These are phyloP conservation scores for Elongisporangium prolatum DNA, from an alignment of 352 stramenopile genomes.

Conservation along the genomic window DNA sequence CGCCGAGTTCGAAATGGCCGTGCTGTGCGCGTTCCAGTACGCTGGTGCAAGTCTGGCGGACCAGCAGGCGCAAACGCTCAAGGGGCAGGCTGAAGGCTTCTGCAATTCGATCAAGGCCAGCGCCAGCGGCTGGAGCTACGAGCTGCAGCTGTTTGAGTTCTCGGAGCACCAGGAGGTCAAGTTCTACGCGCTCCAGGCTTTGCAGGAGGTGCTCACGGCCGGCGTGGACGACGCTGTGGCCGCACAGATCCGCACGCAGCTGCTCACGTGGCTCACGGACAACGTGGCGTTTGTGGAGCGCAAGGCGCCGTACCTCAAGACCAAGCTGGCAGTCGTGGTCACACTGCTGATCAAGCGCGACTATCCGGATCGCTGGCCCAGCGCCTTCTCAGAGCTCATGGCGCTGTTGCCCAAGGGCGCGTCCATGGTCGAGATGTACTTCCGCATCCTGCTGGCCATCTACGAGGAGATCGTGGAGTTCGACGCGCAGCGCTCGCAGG, in stretches of 20 bases:
- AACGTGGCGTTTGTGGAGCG: slow-evolving; percentile 58
- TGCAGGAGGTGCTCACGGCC: slow-evolving; percentile 52
- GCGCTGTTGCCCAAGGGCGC: slow-evolving; percentile 59
- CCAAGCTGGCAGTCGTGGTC: slow-evolving; percentile 77
- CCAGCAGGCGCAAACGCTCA: slow-evolving; percentile 50
- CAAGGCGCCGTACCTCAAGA: slow-evolving; percentile 78
- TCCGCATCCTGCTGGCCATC: slow-evolving; percentile 85
- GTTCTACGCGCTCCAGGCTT: slow-evolving; percentile 77
- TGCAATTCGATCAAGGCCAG: slow-evolving; percentile 54
- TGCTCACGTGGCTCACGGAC: slow-evolving; percentile 60
- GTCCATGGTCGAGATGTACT: slow-evolving; percentile 89
- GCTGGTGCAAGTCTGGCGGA: slow-evolving; percentile 43
- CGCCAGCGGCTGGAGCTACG: slow-evolving; percentile 43
- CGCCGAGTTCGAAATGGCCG: slow-evolving; percentile 67
- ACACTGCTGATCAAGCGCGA: slow-evolving; percentile 86
- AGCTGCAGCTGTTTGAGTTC: slow-evolving; percentile 64
- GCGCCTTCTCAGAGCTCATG: slow-evolving; percentile 82
- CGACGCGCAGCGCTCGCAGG: slow-evolving; percentile 52
- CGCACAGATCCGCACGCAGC: slow-evolving; percentile 39
- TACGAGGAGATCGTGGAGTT: slow-evolving; percentile 92
- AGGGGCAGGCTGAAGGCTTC: slow-evolving; percentile 67
- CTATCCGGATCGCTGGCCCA: slow-evolving; percentile 84
- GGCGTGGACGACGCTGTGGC: slow-evolving; percentile 40
- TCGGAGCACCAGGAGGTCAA: slow-evolving; percentile 73
- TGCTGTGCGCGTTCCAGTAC: slow-evolving; percentile 81